Evolutionary conservation across 2,329 filamentous ascomycete species (phyloP).

Genomic region (Beauveria caledonica): DNA sequence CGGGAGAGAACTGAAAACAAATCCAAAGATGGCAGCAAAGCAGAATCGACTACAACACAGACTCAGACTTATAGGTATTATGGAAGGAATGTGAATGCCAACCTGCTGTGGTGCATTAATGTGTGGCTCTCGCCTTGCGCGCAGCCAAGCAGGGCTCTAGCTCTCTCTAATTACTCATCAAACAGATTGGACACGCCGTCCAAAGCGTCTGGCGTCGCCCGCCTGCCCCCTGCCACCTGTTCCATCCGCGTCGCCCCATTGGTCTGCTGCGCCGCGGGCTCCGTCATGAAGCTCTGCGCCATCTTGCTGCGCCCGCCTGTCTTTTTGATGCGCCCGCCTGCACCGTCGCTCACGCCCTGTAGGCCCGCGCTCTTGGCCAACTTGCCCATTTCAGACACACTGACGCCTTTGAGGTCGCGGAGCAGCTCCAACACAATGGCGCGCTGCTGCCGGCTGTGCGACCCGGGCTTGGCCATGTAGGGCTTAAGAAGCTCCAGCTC

Average conservation of each 20-base stretch:
- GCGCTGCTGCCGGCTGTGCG: conserved; percentile 67
- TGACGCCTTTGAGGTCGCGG: conserved; percentile 79
- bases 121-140: background rate
- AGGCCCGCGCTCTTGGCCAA: conserved; percentile 48
- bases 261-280: conserved; percentile 26
- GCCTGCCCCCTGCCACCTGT: conserved; percentile 20
- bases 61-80: background rate
- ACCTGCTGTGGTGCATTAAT: background rate
- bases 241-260: conserved; percentile 22
- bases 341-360: conserved; percentile 16
- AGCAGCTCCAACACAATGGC: conserved; percentile 77
- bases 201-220: conserved; percentile 40
- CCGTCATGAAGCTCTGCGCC: conserved; percentile 59
- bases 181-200: conserved; percentile 49
- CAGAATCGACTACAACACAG: background rate
- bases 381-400: conserved; percentile 88
- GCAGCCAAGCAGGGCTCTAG: background rate
- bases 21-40: too few species aligned
- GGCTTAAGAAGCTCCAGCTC: conserved; percentile 59
- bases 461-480: conserved; percentile 48
- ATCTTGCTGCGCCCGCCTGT: conserved; percentile 43
- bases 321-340: conserved; percentile 31
- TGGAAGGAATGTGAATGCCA: background rate
- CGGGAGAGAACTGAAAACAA: too few species aligned
- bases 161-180: conserved; percentile 26